A percentile compares a stretch with the other conserved stretches of the same genome.
Conservation (phyloP, 1,284 basidiomycete genomes). For the Malassezia nana region DNA sequence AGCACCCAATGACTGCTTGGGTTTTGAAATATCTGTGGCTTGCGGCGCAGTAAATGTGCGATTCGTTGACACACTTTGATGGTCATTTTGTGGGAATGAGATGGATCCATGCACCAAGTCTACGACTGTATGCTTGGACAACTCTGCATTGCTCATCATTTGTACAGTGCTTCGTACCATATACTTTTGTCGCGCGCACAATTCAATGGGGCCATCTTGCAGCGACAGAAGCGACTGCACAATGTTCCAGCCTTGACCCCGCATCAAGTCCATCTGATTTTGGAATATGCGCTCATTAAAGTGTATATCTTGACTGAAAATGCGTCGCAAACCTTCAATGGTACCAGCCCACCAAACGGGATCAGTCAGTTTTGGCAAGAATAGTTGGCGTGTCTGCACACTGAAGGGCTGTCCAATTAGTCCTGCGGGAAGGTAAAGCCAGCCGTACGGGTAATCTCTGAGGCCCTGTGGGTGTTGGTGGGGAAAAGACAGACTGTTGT, state of each 20-base stretch:
- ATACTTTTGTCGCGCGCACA: conserved; percentile 41
- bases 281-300: conserved; percentile 51
- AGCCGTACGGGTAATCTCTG: conserved; percentile 81
- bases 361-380: conserved; percentile 68
- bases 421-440: conserved; percentile 70
- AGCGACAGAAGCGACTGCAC: conserved; percentile 66
- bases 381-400: conserved; percentile 66
- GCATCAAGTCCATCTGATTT: conserved; percentile 77
- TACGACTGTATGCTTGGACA: conserved; percentile 1
- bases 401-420: conserved; percentile 63
- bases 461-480: conserved; percentile 66
- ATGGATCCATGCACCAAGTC: conserved; percentile 7
- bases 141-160: conserved; percentile 2
- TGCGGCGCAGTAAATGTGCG: background rate
- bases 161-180: conserved; percentile 25
- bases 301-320: conserved; percentile 71
- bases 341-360: conserved; percentile 85
- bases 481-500: conserved; percentile 80
- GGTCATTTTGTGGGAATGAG: background rate
- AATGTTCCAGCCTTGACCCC: conserved; percentile 83
- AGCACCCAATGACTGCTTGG: background rate
- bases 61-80: background rate
- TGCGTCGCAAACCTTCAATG: conserved; percentile 61
- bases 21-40: background rate
- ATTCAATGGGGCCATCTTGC: conserved; percentile 53